Evolutionary conservation across 768 basidiomycete species (phyloP).

Genomic region (Erythrobasidium yunnanense): DNA sequence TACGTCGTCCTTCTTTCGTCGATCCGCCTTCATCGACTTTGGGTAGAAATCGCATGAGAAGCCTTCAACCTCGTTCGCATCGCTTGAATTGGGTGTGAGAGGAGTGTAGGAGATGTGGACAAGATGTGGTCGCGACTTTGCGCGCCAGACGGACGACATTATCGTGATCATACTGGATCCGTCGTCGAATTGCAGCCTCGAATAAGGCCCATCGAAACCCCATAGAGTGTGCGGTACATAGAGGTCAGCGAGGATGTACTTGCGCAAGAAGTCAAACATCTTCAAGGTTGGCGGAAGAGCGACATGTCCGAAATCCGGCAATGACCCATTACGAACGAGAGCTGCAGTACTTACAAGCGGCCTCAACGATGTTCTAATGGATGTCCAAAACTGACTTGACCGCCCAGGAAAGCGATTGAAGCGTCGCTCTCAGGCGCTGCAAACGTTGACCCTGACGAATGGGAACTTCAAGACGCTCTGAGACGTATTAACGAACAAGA

Average conservation of each 20-base stretch:
- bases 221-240: slow-evolving; percentile 16
- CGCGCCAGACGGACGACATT: slow-evolving; percentile 17
- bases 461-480: no score
- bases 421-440: no score
- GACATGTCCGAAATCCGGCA: no score
- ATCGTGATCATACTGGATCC: slow-evolving; percentile 16
- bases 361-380: no score
- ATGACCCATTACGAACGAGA: no score
- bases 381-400: no score
- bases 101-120: slow-evolving; percentile 5
- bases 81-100: background rate
- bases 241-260: slow-evolving; percentile 1
- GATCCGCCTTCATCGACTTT: background rate
- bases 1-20: background rate
- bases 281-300: no score
- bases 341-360: no score
- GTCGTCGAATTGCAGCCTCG: slow-evolving; percentile 11
- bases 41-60: slow-evolving; percentile 22
- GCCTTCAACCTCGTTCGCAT: background rate
- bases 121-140: slow-evolving; percentile 5
- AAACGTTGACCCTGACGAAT: no score
- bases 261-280: slow-evolving; percentile 8
- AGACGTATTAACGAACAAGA: no score
- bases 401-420: no score
- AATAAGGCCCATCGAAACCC: slow-evolving; percentile 24